Evolutionary conservation across 2,329 filamentous ascomycete species (phyloP).

Genomic region (Metarhizium sp.): DNA sequence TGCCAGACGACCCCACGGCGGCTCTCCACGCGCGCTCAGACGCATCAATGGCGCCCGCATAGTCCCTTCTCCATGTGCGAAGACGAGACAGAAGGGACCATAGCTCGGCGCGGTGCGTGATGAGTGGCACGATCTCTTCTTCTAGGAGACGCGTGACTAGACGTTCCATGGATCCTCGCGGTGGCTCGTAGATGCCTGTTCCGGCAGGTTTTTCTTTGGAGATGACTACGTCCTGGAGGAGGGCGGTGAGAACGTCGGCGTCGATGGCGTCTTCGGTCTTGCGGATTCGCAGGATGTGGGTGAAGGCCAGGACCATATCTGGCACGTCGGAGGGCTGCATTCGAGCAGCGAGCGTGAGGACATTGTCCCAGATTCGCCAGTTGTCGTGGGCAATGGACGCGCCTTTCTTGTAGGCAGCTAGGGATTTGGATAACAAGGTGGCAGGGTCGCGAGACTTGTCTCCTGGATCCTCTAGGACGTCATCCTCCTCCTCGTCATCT

Average conservation of each 20-base stretch:
- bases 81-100: conserved; percentile 69
- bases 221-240: conserved; percentile 63
- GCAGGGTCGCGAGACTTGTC: conserved; percentile 38
- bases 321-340: conserved; percentile 64
- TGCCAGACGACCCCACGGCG: conserved; percentile 42
- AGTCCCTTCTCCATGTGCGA: conserved; percentile 64
- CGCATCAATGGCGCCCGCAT: conserved; percentile 64
- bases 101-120: conserved; percentile 67
- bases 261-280: conserved; percentile 75
- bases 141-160: conserved; percentile 67
- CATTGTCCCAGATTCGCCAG: conserved; percentile 94
- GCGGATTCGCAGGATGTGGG: conserved; percentile 66
- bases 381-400: conserved; percentile 76
- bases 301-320: conserved; percentile 68
- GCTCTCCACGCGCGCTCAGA: conserved; percentile 87
- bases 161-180: conserved; percentile 50
- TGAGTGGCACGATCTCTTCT: conserved; percentile 65
- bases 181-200: conserved; percentile 22
- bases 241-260: conserved; percentile 55
- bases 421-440: conserved; percentile 60
- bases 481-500: conserved; percentile 20
- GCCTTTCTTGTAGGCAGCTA: conserved; percentile 80
- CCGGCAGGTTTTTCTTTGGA: conserved; percentile 23
- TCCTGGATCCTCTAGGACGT: conserved; percentile 9
- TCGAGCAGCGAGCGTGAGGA: conserved; percentile 76